Base-by-base conservation (phyloP, 2,329 filamentous ascomycete species). In the Didymella pinodella region DNA sequence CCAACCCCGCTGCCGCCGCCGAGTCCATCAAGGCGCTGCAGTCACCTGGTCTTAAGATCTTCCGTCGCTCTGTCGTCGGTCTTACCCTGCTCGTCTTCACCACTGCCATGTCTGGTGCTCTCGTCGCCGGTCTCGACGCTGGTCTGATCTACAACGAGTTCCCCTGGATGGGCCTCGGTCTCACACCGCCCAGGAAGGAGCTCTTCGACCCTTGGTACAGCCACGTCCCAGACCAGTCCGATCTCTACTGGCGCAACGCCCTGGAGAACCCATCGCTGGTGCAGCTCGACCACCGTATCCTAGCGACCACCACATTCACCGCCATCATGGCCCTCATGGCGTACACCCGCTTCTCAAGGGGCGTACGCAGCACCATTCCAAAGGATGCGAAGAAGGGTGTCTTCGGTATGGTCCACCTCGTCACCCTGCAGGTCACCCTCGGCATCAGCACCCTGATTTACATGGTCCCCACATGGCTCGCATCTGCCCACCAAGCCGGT, bases 141-240 rank as follows among this genome's bases (percentile, higher is more conserved):
- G 95, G 95, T 8, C 84, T 99, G 56, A 98, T 99, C 79, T 99
- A 99, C 83, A 99, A 99, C 77, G 93, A 99, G 78, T 98, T 99
- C 77, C 95, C 95, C 7, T 91, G 86, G 79, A 99, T 99, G 95
- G 95, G 95, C 8, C 79, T 87, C 3, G 92, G 93, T 11, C 81
- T 96, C 22, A 84, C 92, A 0, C 94, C 94, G 1, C 94, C 94
- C 0, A 87, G 85, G 72, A 84, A 86, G 10, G 94, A 98, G 80
- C 87, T 98, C 31, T 93, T 92, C 77, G 89, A 94, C 72, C 82
- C 86, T 36, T 96, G 92, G 81, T 97, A 97, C 84, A 89, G 88
- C 57, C 90, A 93, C 70, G 86, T 85, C 57, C 83, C 89, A 40
- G 92, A 97, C 75, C 82, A 85, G 41, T 89, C 88, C 12, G 96